These are phyloP conservation scores for Wickerhamiella pararugosa DNA, from an alignment of 1,139 yeast genomes.

Conservation along the genomic window DNA sequence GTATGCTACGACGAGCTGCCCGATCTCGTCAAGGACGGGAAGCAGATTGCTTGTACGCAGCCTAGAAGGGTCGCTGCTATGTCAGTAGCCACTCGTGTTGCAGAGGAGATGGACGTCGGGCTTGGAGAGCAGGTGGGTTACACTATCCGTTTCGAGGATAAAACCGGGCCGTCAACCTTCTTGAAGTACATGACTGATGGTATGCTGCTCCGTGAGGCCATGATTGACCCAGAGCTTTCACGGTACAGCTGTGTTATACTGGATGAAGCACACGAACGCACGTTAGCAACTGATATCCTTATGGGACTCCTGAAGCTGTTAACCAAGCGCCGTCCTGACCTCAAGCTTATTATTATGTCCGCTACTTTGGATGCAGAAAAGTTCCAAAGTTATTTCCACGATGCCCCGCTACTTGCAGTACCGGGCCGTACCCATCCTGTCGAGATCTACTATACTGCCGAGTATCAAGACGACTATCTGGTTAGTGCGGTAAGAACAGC, in stretches of 20 bases:
- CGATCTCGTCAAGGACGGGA: constrained; percentile 42
- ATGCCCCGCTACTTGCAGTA: constrained; percentile 88
- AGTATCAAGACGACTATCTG: constrained; percentile 83
- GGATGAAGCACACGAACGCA: constrained; percentile 98
- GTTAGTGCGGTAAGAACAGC: constrained; percentile 90
- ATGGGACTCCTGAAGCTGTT: constrained; percentile 91
- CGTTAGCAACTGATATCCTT: constrained; percentile 87
- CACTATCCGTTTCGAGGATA: constrained; percentile 84
- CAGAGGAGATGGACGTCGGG: constrained; percentile 87
- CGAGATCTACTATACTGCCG: constrained; percentile 92
- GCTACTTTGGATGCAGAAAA: constrained; percentile 97
- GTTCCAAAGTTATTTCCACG: constrained; percentile 75
- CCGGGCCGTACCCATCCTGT: constrained; percentile 98
- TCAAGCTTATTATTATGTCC: constrained; percentile 89
- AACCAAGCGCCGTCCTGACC: constrained; percentile 62
- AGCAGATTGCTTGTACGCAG: constrained; percentile 89
- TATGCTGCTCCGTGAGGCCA: constrained; percentile 92
- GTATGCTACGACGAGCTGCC: constrained; percentile 88
- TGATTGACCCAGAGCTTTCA: constrained; percentile 78
- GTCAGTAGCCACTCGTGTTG: constrained; percentile 93
- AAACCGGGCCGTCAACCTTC: constrained; percentile 62
- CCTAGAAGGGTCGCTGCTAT: constrained; percentile 97
- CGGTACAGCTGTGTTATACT: constrained; percentile 80
- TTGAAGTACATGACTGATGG: constrained; percentile 98
- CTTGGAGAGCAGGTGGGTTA: constrained; percentile 92